phyloP scores from a whole-genome alignment of 2,329 filamentous ascomycete genomes.

The Neoarthrinium moseri region DNA sequence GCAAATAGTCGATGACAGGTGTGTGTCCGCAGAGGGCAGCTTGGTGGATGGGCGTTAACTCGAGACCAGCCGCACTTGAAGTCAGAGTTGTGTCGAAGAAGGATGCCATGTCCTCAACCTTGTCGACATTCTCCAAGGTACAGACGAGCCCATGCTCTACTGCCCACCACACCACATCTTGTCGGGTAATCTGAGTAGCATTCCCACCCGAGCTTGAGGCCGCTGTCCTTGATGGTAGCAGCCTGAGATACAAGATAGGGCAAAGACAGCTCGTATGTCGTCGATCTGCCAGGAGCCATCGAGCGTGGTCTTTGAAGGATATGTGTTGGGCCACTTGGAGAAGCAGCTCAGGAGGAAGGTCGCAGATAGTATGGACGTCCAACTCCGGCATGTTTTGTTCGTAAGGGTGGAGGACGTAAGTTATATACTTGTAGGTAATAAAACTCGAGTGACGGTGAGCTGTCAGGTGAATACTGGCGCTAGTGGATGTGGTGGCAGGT shows the following conservation, averaged over 20 bases:
- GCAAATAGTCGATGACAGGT: constrained; percentile 5
- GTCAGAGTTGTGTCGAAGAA: neutral
- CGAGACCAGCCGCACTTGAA: neutral
- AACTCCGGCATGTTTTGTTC: neutral
- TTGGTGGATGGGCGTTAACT: constrained; percentile 4
- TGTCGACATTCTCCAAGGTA: constrained; percentile 2
- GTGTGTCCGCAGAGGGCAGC: neutral
- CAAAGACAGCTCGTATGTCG: neutral
- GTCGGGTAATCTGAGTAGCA: constrained; percentile 1
- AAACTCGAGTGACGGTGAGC: no score
- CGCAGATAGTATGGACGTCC: neutral
- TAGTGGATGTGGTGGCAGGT: no score
- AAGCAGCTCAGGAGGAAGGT: constrained; percentile 3
- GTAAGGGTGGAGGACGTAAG: neutral
- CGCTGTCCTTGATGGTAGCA: neutral
- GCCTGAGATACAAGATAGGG: constrained; percentile 2
- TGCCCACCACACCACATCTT: neutral
- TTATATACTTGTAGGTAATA: neutral
- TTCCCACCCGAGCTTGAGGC: neutral
- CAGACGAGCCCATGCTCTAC: constrained; percentile 1
- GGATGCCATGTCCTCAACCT: neutral
- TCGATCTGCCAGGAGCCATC: constrained; percentile 1
- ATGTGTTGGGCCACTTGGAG: neutral
- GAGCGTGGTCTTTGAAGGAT: neutral
- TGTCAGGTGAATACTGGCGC: no score